Percentiles rank a stretch among this genome's conserved stretches.
Conservation (phyloP, 148 eudicot genomes). For the Rhododendron kiyosumense region DNA sequence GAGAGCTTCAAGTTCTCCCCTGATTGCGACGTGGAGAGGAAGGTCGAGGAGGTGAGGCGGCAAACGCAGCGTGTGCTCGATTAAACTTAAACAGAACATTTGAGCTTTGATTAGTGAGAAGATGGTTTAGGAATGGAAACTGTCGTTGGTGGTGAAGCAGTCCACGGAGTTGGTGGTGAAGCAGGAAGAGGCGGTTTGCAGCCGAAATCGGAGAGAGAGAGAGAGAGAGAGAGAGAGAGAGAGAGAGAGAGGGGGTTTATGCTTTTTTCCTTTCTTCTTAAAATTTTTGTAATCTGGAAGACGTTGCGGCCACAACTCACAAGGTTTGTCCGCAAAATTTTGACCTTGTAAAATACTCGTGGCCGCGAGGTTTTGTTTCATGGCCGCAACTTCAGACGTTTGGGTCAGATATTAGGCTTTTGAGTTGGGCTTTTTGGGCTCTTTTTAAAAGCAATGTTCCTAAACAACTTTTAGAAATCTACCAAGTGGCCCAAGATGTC, state of each 20-base stretch:
- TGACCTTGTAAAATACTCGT: too few relatives aligned
- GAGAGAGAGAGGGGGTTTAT: background rate
- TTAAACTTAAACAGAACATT: slow-evolving; percentile 56
- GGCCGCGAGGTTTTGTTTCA: too few relatives aligned
- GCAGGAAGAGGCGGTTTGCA: background rate
- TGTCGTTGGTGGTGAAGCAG: background rate
- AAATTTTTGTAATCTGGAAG: too few relatives aligned
- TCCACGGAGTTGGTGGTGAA: background rate
- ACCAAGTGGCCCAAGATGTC: too few relatives aligned
- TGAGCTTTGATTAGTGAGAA: background rate
- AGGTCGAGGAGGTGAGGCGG: slow-evolving; percentile 55
- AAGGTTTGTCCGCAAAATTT: too few relatives aligned
- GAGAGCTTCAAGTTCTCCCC: slow-evolving; percentile 54
- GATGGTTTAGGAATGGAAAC: background rate
- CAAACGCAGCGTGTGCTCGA: slow-evolving; percentile 74
- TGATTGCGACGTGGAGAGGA: slow-evolving; percentile 60
- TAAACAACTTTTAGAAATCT: too few relatives aligned
- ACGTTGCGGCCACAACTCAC: too few relatives aligned
- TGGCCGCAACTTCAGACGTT: too few relatives aligned
- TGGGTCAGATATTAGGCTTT: too few relatives aligned
- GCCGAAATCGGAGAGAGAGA: background rate
- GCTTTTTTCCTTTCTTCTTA: too few relatives aligned
- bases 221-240: background rate
- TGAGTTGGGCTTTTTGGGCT: too few relatives aligned
- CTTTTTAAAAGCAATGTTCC: too few relatives aligned